Evolutionary conservation across 176 grass and related monocot species (phyloP).

Genomic region (Oryza glaberrima): DNA sequence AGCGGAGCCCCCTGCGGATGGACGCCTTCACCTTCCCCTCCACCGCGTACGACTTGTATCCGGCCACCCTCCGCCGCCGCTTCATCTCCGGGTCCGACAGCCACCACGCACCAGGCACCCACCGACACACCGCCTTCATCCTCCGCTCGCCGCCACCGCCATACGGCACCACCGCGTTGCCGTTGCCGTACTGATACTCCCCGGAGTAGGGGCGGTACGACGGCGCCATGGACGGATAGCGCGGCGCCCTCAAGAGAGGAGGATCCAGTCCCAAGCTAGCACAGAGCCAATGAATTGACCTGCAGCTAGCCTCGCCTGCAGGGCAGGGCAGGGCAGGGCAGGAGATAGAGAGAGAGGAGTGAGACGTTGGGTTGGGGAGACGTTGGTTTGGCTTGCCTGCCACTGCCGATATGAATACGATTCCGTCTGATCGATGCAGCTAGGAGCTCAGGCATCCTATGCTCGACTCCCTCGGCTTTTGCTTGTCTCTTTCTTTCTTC

Average conservation of each 20-base stretch:
- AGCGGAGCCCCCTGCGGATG: constrained; percentile 69
- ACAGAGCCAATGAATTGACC: constrained; percentile 3
- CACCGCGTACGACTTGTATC: constrained; percentile 87
- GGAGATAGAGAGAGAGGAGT: too few species aligned
- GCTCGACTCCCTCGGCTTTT: neutral
- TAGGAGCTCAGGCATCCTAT: constrained; percentile 27
- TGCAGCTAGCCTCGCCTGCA: neutral
- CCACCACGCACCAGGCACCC: constrained; percentile 38
- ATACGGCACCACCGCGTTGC: neutral
- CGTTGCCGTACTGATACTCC: neutral
- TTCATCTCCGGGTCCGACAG: constrained; percentile 85
- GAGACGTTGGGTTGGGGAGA: neutral
- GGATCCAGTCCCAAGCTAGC: neutral
- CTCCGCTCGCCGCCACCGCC: constrained; percentile 11
- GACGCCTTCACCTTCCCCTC: constrained; percentile 89
- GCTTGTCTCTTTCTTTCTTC: too few species aligned
- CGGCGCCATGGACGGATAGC: constrained; percentile 32
- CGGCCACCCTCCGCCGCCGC: constrained; percentile 70
- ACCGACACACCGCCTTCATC: constrained; percentile 11
- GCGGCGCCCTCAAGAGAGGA: neutral
- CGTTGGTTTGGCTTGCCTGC: neutral
- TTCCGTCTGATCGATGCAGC: neutral
- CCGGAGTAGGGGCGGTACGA: constrained; percentile 45
- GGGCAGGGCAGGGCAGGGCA: too few species aligned
- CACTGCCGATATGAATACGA: constrained; percentile 2